Evolutionary conservation across 2,329 filamentous ascomycete genomes (phyloP), one percentile per base, ranked within the genome.

Genomic region (Apiospora rasikravindrae): DNA sequence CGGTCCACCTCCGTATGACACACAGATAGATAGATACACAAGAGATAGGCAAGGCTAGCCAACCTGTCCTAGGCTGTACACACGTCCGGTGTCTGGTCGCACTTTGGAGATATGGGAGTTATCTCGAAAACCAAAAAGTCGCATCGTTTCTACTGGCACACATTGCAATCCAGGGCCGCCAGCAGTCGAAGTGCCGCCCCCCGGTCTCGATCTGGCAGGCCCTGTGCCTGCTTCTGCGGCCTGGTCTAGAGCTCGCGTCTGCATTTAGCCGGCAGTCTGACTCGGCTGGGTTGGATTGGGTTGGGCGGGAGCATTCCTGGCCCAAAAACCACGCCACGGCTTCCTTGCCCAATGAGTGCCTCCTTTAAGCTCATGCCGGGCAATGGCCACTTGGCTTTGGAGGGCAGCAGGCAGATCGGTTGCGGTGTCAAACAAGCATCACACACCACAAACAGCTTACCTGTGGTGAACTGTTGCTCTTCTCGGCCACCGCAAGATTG

Each of bases 221-320:
- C 53, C 33, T 64, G 57, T 40, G 57, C 57, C 33, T 64, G 57
- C 57, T 64, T 64, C 57, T 40, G 33, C 40, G 57, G 57, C 14
- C 57, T 68, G 67, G 67, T 49, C 67, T 49, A 69, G 44, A 49
- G 24, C 67, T 40, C 26, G 67, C 67, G 44, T 29, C 37, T 49
- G 67, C 44, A 69, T 69, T 69, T 69, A 69, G 67, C 67, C 67
- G 67, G 67, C 67, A 49, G 44, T 49, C 44, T 69, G 67, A 69
- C 67, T 69, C 67, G 67, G 67, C 67, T 69, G 67, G 8, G 67
- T 69, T 49, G 16, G 57, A 64, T 64, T 64, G 57, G 57, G 29
- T 64, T 64, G 57, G 57, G 33, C 57, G 57, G 57, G 57, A 64
- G 57, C 33, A 40, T 64, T n/a, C n/a, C 13, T 37, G 29, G 57